Conservation (phyloP, 495 filamentous ascomycete species). For the Penicillium diatomitis region DNA sequence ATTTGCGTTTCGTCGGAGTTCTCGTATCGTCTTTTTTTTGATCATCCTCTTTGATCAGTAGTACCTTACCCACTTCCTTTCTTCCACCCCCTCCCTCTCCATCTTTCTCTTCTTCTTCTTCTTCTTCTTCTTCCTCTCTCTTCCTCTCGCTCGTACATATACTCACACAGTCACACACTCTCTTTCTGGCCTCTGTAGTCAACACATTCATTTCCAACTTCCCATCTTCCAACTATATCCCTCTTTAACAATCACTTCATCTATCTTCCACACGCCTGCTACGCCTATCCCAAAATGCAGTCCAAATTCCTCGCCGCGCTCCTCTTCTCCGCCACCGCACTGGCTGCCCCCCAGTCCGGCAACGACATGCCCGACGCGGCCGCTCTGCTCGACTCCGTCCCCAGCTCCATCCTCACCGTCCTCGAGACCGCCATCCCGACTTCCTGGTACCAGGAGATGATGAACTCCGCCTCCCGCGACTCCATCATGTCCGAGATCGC, state of each 20-base stretch:
- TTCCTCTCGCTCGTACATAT: too few species aligned
- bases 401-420: conserved; percentile 13
- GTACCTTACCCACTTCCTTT: too few species aligned
- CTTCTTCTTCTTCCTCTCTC: too few species aligned
- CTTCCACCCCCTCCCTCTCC: too few species aligned
- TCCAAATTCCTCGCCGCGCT: conserved; percentile 12
- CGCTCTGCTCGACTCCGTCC: conserved; percentile 1
- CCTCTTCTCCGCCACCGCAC: conserved; percentile 9
- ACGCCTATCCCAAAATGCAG: conserved; percentile 8
- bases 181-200: background rate
- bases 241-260: background rate
- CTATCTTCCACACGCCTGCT: background rate
- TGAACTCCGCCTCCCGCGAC: conserved; percentile 3
- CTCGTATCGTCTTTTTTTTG: too few species aligned
- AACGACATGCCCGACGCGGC: conserved; percentile 12
- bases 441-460: conserved; percentile 7
- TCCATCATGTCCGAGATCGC: conserved; percentile 5
- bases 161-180: background rate
- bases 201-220: too few species aligned
- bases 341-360: conserved; percentile 14
- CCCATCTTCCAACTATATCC: background rate
- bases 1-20: too few species aligned
- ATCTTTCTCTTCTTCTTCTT: too few species aligned
- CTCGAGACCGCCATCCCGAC: conserved; percentile 16
- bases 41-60: too few species aligned